Evolutionary conservation across 148 eudicot genomes (phyloP), one percentile per base, ranked within the genome.

Genomic region (Vaccinium vitisidaea): DNA sequence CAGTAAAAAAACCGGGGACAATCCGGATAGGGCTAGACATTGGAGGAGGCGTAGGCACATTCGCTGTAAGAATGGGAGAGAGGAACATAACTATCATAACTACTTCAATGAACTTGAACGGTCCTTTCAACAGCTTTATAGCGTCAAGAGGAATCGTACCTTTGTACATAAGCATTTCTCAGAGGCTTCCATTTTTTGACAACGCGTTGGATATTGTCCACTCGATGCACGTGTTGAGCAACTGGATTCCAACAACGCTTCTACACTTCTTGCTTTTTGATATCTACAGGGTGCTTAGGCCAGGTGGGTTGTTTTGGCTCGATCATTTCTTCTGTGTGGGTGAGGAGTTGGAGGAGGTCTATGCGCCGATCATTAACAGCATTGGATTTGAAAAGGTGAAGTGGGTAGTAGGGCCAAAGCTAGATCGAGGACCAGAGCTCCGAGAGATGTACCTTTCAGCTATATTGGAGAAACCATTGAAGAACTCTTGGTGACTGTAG

Each of bases 401-500:
- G 86, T 90, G 93, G 92, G 87, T 78, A 23, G 87, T 83, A 27
- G 92, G 90, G 21, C 80, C 15, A 25, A 91, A 91, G 87, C 52
- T 90, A 65, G 93, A 90, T 80, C 79, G 88, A 27, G 93, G 93
- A 18, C 53, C 79, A 5, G 88, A 88, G 86, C 63, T 65, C 11
- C 75, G 59, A 65, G 93, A 91, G 87, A 80, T 83, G 90, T 90
- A 90, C 85, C 85, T 90, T 32, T 89, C 92, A 36, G 92, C 93
- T 43, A 71, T 90, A 84, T 61, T 90, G 86, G 90, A 89, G 83
- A 91, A 91, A 83, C 93, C 93, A 12, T 30, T 89, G 74, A 82
- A 84, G 49, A 84, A 83, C 78, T 90, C 90, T 85, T 88, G 89
- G 90, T 85, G 85, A 86, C 30, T n/a, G n/a, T 54, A 32, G 82